Percentiles rank a stretch among this genome's conserved stretches.
Conservation (phyloP, 1,139 yeast species). For the Yamadazyma oceani region DNA sequence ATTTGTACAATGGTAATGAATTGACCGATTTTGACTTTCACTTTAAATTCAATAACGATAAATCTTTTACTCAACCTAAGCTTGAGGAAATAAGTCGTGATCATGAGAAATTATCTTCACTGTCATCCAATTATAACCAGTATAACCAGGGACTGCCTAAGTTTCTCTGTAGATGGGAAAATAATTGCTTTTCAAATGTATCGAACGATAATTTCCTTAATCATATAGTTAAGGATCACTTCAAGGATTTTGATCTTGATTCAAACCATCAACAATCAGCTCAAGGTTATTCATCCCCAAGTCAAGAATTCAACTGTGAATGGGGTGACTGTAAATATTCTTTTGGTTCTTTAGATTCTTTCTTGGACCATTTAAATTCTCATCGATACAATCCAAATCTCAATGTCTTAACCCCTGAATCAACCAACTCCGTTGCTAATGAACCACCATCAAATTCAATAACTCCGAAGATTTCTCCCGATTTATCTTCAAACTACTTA, state of each 20-base stretch:
- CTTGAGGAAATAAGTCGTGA: constrained; percentile 6
- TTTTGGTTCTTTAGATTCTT: constrained; percentile 49
- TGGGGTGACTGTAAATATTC: constrained; percentile 70
- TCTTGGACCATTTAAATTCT: constrained; percentile 61
- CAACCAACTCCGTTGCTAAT: constrained; percentile 7
- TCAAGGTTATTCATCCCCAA: constrained; percentile 8
- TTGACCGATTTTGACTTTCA: constrained; percentile 42
- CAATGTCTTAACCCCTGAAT: constrained; percentile 16
- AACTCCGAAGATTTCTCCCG: background rate
- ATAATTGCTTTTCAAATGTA: constrained; percentile 41
- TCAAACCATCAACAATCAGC: too few species aligned
- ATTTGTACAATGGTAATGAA: constrained; percentile 7
- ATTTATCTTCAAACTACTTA: background rate
- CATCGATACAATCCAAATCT: constrained; percentile 35
- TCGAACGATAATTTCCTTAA: constrained; percentile 48
- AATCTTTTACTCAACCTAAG: background rate
- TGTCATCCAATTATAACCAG: too few species aligned
- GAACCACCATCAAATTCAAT: background rate
- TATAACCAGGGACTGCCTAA: too few species aligned
- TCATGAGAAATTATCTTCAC: background rate
- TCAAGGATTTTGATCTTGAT: constrained; percentile 26
- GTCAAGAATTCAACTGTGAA: constrained; percentile 51
- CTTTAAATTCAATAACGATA: constrained; percentile 37
- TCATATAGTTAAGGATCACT: constrained; percentile 61
- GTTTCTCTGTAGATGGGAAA: constrained; percentile 54